Percentiles rank a stretch among this genome's conserved stretches.
phyloP scores from a whole-genome alignment of 2,329 filamentous ascomycete species.

The Colletotrichum liaoningense region DNA sequence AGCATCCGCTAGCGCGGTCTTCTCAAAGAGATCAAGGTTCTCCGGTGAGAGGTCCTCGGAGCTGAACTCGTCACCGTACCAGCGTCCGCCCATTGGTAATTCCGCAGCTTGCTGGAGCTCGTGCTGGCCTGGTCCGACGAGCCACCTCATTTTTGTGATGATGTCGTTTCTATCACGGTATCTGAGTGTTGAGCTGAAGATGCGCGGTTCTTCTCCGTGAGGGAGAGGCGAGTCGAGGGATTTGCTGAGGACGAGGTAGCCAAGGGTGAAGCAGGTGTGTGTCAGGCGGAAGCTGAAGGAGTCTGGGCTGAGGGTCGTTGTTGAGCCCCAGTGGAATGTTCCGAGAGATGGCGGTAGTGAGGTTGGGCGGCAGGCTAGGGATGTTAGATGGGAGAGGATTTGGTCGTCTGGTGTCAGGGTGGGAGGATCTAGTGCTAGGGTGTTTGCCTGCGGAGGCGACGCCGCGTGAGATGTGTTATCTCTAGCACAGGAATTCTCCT shows the following conservation, averaged over 20 bases:
- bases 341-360: background rate
- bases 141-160: background rate
- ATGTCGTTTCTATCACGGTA: background rate
- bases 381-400: too few relatives aligned
- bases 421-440: too few relatives aligned
- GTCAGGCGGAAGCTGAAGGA: background rate
- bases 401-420: too few relatives aligned
- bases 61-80: background rate
- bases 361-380: too few relatives aligned
- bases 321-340: background rate
- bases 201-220: background rate
- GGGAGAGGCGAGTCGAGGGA: background rate
- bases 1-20: background rate
- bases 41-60: background rate
- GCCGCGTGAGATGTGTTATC: too few relatives aligned
- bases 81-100: background rate
- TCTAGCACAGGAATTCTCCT: too few relatives aligned
- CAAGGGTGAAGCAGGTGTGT: background rate
- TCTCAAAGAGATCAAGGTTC: background rate
- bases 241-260: background rate
- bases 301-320: background rate
- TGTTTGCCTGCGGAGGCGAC: too few relatives aligned
- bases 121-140: background rate
- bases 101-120: background rate
- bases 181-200: background rate